A percentile compares a stretch with the other conserved stretches of the same genome.
phyloP scores from a whole-genome alignment of 2,329 filamentous ascomycete genomes.

The Aureobasidium sp. region DNA sequence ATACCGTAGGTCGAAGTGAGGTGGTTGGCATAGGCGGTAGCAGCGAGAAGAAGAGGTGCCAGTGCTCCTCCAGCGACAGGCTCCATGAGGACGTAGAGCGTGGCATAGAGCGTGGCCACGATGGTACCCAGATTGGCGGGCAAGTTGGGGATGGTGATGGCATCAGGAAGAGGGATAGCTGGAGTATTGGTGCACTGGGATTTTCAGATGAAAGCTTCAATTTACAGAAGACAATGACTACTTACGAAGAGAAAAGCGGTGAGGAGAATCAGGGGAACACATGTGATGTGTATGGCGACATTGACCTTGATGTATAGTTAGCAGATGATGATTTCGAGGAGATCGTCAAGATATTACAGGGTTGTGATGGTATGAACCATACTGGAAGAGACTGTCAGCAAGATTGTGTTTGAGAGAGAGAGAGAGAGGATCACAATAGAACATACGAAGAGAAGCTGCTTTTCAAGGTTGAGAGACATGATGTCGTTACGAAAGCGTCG shows the following conservation, averaged over 20 bases:
- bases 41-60: conserved; percentile 66
- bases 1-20: conserved; percentile 58
- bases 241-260: conserved; percentile 66
- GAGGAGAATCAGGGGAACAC: conserved; percentile 68
- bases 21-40: conserved; percentile 69
- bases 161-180: conserved; percentile 47
- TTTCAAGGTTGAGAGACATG: conserved; percentile 66
- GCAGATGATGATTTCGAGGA: background rate
- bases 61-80: conserved; percentile 80
- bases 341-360: conserved; percentile 38
- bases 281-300: conserved; percentile 69
- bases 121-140: conserved; percentile 55
- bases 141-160: conserved; percentile 49
- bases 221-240: conserved; percentile 17
- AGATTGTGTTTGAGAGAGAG: background rate
- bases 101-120: conserved; percentile 57
- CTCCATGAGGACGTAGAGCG: conserved; percentile 84
- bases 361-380: conserved; percentile 78
- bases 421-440: conserved; percentile 16
- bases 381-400: conserved; percentile 45
- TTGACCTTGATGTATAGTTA: conserved; percentile 52
- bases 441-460: conserved; percentile 74
- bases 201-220: background rate
- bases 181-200: conserved; percentile 51
- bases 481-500: background rate